These are phyloP conservation scores for Nicotiana otophora DNA, from an alignment of 257 asterid genomes.

Conservation along the genomic window DNA sequence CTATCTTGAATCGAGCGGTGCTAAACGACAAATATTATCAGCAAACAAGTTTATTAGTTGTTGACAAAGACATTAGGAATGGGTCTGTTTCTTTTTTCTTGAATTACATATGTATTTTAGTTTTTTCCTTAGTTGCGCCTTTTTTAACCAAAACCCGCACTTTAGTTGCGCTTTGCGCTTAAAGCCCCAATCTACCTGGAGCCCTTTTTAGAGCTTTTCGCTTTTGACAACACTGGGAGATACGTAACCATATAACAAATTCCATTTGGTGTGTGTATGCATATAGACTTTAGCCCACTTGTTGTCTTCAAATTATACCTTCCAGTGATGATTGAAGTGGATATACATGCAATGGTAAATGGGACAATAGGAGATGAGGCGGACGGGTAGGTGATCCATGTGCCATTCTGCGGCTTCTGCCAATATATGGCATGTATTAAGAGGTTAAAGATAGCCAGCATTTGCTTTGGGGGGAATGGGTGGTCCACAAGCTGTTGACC, in stretches of 20 bases:
- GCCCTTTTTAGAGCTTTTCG: too few species aligned
- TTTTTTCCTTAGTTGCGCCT: too few species aligned
- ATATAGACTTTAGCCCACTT: background rate
- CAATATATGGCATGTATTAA: background rate
- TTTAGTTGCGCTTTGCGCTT: too few species aligned
- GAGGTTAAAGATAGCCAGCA: constrained; percentile 1
- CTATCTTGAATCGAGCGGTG: too few species aligned
- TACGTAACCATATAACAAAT: background rate
- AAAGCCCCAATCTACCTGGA: too few species aligned
- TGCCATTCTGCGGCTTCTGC: background rate
- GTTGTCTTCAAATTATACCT: background rate
- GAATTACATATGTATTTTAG: too few species aligned
- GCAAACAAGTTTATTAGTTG: too few species aligned
- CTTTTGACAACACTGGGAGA: background rate
- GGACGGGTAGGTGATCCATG: background rate
- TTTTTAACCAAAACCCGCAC: too few species aligned
- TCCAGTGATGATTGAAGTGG: background rate
- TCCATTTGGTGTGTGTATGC: background rate
- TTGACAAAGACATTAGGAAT: too few species aligned
- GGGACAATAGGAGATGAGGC: background rate
- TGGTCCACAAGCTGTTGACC: background rate
- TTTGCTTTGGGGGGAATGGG: background rate
- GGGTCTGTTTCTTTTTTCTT: too few species aligned
- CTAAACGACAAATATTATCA: too few species aligned
- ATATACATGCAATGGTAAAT: background rate